Evolutionary conservation across 192 early-diverging fungal species (phyloP).

Genomic region (Hyaloraphidium curvatum): DNA sequence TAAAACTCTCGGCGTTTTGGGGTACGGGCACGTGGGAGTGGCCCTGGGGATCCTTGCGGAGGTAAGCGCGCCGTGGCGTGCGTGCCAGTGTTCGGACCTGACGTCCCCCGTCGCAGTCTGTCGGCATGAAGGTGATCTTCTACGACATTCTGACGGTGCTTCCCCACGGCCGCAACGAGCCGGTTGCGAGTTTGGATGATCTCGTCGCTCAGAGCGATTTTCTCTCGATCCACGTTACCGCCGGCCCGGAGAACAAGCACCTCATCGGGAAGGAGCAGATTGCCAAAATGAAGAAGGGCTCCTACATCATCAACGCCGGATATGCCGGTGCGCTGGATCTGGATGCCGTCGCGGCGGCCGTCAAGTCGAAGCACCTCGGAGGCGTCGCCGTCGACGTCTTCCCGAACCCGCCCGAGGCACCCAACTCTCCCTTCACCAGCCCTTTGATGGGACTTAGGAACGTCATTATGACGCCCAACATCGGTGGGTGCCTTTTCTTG

Average conservation of each 20-base stretch:
- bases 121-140: constrained; percentile 22
- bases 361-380: constrained; percentile 21
- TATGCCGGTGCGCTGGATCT: constrained; percentile 22
- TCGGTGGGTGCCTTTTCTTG: constrained; percentile 11
- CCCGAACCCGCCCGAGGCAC: constrained; percentile 10
- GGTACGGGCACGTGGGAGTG: constrained; percentile 27
- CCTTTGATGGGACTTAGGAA: constrained; percentile 18
- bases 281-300: constrained; percentile 26
- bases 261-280: constrained; percentile 23
- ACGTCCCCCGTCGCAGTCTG: constrained; percentile 26
- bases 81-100: no score
- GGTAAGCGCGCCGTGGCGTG: no score
- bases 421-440: constrained; percentile 10
- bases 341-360: constrained; percentile 22
- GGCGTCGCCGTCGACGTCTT: constrained; percentile 24
- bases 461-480: constrained; percentile 23
- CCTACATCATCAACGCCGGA: constrained; percentile 19
- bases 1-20: constrained; percentile 30
- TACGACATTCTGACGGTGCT: constrained; percentile 23
- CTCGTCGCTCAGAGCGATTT: constrained; percentile 21
- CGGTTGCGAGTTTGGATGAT: constrained; percentile 13
- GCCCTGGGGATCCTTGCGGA: no score
- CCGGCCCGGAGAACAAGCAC: constrained; percentile 16
- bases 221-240: constrained; percentile 19
- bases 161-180: constrained; percentile 21